Percentiles rank a stretch among this genome's conserved stretches.
phyloP scores from a whole-genome alignment of 768 basidiomycete genomes.

The Leucogyrophana mollusca region DNA sequence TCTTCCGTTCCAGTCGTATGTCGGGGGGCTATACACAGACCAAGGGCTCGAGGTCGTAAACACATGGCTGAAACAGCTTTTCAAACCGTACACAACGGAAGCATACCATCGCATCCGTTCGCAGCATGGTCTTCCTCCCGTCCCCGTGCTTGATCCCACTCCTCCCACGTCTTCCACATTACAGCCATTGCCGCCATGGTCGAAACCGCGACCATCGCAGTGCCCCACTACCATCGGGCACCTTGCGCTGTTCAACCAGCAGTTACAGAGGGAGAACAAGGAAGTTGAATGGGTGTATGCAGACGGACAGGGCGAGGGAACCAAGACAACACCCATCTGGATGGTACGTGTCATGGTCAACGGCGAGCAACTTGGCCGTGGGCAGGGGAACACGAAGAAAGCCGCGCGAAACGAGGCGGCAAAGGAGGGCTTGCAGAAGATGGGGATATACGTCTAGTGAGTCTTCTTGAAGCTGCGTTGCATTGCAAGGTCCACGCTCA shows the following conservation, averaged over 20 bases:
- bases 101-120: slow-evolving; percentile 64
- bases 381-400: slow-evolving; percentile 75
- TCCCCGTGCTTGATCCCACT: slow-evolving; percentile 16
- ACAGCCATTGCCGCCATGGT: slow-evolving; percentile 2
- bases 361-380: slow-evolving; percentile 56
- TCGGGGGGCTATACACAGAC: slow-evolving; percentile 76
- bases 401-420: slow-evolving; percentile 80
- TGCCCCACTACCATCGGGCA: slow-evolving; percentile 50
- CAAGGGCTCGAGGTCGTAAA: slow-evolving; percentile 58
- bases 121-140: slow-evolving; percentile 64
- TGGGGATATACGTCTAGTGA: slow-evolving; percentile 53
- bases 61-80: slow-evolving; percentile 59
- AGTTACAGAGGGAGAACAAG: slow-evolving; percentile 55
- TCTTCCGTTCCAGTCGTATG: slow-evolving; percentile 54
- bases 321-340: slow-evolving; percentile 77
- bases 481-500: too few relatives aligned
- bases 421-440: slow-evolving; percentile 60
- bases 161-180: slow-evolving; percentile 3
- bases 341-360: slow-evolving; percentile 62
- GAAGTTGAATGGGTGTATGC: slow-evolving; percentile 72
- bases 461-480: not conserved
- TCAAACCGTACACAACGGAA: slow-evolving; percentile 58
- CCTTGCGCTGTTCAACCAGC: slow-evolving; percentile 79
- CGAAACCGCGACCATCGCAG: slow-evolving; percentile 17
- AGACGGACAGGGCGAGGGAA: slow-evolving; percentile 43